Conservation (phyloP, 192 early-diverging fungal species). For the Lobosporangium transversale region DNA sequence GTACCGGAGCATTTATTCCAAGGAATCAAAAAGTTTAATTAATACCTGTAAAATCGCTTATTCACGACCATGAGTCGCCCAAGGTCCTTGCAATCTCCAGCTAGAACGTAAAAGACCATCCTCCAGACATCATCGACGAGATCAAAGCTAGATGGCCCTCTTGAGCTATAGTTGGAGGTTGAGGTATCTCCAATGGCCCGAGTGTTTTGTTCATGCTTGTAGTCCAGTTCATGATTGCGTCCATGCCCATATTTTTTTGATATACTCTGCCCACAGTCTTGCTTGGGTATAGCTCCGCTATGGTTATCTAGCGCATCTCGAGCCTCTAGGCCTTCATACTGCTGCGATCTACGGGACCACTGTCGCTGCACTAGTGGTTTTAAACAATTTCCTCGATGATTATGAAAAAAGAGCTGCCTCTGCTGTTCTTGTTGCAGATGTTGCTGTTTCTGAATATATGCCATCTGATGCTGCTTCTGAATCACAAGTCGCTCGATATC, state of each 20-base stretch:
- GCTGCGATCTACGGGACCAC: neutral
- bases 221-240: neutral
- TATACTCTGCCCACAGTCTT: no score
- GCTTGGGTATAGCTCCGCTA: no score
- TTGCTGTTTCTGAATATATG: conserved; percentile 6
- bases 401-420: neutral
- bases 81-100: conserved; percentile 26
- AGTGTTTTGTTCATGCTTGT: neutral
- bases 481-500: neutral
- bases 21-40: no score
- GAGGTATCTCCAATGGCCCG: neutral
- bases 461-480: conserved; percentile 10
- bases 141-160: conserved; percentile 6
- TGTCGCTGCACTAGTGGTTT: no score
- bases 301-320: neutral
- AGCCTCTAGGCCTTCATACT: neutral
- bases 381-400: no score
- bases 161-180: neutral
- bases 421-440: conserved; percentile 10
- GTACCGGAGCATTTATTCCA: no score
- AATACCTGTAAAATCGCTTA: conserved; percentile 35
- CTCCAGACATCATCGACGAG: conserved; percentile 46
- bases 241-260: neutral
- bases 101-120: conserved; percentile 32
- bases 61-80: conserved; percentile 39